Evolutionary conservation across 2,329 filamentous ascomycete species (phyloP).

Genomic region (Aspergillus sp.): DNA sequence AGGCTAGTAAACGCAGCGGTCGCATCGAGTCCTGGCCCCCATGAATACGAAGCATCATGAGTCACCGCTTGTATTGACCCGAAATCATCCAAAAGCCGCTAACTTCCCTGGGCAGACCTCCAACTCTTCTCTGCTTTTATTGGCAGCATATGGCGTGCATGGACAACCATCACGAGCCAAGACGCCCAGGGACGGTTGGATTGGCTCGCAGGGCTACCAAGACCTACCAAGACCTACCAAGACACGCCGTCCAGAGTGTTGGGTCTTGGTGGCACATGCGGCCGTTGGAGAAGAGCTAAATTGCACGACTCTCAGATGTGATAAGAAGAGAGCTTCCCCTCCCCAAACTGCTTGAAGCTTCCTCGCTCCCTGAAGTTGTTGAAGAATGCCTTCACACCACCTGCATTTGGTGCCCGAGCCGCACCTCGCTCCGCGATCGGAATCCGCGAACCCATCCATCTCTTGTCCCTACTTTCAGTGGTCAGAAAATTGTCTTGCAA

Average conservation of each 20-base stretch:
- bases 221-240: constrained; percentile 10
- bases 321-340: constrained; percentile 1
- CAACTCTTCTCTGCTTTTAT: not conserved
- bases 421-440: not conserved
- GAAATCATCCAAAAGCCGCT: not conserved
- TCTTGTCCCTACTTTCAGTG: not conserved
- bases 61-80: not conserved
- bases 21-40: not conserved
- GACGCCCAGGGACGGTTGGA: not conserved
- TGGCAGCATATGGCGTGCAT: not conserved
- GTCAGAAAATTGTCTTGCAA: not conserved
- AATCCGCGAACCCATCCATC: not conserved
- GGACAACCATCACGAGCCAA: not conserved
- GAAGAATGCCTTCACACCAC: not conserved
- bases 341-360: not conserved
- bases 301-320: not conserved
- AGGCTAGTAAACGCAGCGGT: not conserved
- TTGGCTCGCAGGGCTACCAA: constrained; percentile 1
- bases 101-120: not conserved
- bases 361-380: not conserved
- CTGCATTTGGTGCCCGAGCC: not conserved
- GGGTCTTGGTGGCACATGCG: constrained; percentile 1
- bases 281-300: not conserved
- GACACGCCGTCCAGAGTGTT: not conserved
- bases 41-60: not conserved